Conservation (phyloP, 1,139 yeast species). For the Geotrichum carabidarum region DNA sequence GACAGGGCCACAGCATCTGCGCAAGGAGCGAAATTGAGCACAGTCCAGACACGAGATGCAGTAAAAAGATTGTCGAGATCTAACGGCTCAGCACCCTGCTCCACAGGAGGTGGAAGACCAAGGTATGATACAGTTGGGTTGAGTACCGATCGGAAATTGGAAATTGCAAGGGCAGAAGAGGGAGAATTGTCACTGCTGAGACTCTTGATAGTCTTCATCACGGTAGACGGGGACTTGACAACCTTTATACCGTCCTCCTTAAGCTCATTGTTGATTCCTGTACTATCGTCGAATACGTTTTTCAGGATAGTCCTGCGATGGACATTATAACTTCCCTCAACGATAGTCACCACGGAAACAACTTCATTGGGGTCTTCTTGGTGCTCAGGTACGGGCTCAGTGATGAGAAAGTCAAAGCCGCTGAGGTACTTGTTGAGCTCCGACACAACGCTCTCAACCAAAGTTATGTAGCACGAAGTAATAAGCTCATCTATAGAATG, state of each 20-base stretch:
- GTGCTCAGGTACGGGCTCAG: constrained; percentile 23
- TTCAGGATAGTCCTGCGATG: constrained; percentile 30
- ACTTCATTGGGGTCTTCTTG: constrained; percentile 33
- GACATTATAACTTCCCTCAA: constrained; percentile 32
- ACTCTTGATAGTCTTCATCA: constrained; percentile 27
- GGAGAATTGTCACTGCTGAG: constrained; percentile 13
- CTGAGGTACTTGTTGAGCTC: constrained; percentile 37
- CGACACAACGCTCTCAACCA: constrained; percentile 35
- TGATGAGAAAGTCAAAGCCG: constrained; percentile 27
- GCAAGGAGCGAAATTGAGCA: constrained; percentile 33
- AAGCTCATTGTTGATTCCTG: constrained; percentile 39
- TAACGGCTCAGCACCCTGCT: constrained; percentile 19
- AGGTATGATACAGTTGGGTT: constrained; percentile 29
- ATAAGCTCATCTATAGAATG: constrained; percentile 35
- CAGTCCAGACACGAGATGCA: constrained; percentile 37
- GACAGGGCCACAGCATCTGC: constrained; percentile 30
- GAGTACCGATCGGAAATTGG: constrained; percentile 24
- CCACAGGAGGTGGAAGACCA: constrained; percentile 12
- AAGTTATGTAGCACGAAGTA: constrained; percentile 34
- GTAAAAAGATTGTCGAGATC: constrained; percentile 26
- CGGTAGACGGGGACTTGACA: constrained; percentile 35
- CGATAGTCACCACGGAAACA: constrained; percentile 37
- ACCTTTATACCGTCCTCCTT: constrained; percentile 38
- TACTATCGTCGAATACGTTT: constrained; percentile 38
- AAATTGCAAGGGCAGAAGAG: constrained; percentile 15